Conservation (phyloP, 2,329 filamentous ascomycete genomes). For the Leptographium procerum region DNA sequence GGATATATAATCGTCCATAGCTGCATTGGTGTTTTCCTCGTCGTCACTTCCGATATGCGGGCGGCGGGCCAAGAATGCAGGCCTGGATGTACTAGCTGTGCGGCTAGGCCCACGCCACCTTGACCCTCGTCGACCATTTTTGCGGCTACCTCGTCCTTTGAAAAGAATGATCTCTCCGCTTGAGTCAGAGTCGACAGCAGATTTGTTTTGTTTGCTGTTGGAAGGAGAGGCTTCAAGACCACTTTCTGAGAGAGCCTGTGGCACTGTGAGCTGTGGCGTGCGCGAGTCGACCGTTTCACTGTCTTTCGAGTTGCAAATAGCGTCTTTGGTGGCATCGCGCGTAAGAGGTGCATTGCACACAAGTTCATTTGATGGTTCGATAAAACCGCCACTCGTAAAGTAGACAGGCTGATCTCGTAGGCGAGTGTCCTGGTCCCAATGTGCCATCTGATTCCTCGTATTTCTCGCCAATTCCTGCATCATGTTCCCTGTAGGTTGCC, state of each 20-base stretch:
- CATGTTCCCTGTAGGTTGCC: constrained; percentile 20
- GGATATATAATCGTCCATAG: constrained; percentile 58
- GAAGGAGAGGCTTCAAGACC: not conserved
- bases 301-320: not conserved
- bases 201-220: not conserved
- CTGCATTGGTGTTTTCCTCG: constrained; percentile 36
- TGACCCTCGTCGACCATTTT: not conserved
- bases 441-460: constrained; percentile 33
- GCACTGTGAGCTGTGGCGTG: not conserved
- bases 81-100: not conserved
- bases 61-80: not conserved
- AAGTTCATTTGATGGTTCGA: constrained; percentile 32
- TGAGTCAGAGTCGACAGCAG: constrained; percentile 35
- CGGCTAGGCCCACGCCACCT: not conserved
- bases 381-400: constrained; percentile 43
- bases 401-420: constrained; percentile 37
- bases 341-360: not conserved
- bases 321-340: not conserved
- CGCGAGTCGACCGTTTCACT: not conserved
- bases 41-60: constrained; percentile 6
- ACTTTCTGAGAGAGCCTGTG: not conserved
- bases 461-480: constrained; percentile 39
- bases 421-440: constrained; percentile 26
- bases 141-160: constrained; percentile 19
- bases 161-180: constrained; percentile 67